Base-by-base conservation (phyloP, 495 filamentous ascomycete species). In the Xylaria cubensis region DNA sequence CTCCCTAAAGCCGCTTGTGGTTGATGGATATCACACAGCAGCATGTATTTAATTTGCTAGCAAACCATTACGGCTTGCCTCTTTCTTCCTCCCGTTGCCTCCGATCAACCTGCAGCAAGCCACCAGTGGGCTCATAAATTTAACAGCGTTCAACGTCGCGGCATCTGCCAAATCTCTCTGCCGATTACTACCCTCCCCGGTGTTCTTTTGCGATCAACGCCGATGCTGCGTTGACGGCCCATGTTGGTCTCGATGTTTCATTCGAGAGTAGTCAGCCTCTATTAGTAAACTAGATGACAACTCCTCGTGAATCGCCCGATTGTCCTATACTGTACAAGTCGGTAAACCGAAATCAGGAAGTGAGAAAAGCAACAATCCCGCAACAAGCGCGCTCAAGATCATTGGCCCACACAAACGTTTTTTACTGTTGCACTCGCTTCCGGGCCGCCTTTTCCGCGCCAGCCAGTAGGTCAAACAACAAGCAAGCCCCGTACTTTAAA, bases 351-450 rank as follows among this genome's bases (percentile, higher is more conserved):
- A 42, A 51, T 4, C 21, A 64, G 39, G 46, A 58, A 12, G n/a
- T 8, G 61, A 68, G 44, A 64, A 64, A 71, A 64, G 50, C 56
- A 72, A 59, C 51, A n/a, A 61, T 66, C 63, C 70, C 70, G 70
- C 63, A 65, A 67, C 70, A 72, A 67, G 70, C 70, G 69, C 69
- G 48, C 70, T 63, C n/a, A 32, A 39, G 63, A 10, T 7, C 36
- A 72, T 61, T 72, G 70, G 70, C 63, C 42, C 69, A 50, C 61
- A 34, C 62, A 61, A 65, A 66, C 53, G 62, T 29, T 58, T 48
- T 67, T 46, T 61, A 72, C 51, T 42, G 70, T 72, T 29, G 17
- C 63, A 72, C 39, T 72, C 70, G 70, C 62, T 67, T 72, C 62
- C 70, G 70, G 70, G 59, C 70, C 70, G 70, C 50, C 21, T 26